Percentiles rank a stretch among this genome's conserved stretches.
Evolutionary conservation across 164 flowering plant genomes (phyloP).

Genomic region (Stephania japonica): DNA sequence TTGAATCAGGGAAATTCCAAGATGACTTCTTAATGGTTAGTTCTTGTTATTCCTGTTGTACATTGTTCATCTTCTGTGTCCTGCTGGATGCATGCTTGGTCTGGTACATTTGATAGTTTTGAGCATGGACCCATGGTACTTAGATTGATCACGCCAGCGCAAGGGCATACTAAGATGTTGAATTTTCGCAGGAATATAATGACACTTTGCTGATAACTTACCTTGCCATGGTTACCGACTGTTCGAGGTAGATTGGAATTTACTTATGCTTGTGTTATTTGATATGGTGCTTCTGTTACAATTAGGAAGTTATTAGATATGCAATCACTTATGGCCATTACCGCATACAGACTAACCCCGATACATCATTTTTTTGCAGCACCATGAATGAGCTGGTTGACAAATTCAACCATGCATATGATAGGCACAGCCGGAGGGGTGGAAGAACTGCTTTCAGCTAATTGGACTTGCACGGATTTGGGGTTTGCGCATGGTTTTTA

Average conservation of each 20-base stretch:
- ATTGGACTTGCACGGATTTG: neutral
- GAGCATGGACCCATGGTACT: conserved; percentile 3
- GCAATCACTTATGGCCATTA: no score
- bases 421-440: conserved; percentile 76
- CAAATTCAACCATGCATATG: conserved; percentile 89
- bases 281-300: neutral
- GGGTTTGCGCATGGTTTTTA: conserved; percentile 1
- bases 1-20: conserved; percentile 86
- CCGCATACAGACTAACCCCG: no score
- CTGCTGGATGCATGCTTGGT: neutral
- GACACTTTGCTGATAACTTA: conserved; percentile 79
- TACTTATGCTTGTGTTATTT: neutral
- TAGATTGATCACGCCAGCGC: neutral
- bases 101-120: neutral
- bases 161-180: neutral
- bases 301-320: neutral
- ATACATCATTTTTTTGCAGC: conserved; percentile 35
- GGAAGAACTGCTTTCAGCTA: conserved; percentile 75
- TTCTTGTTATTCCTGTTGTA: conserved; percentile 4
- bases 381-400: conserved; percentile 89
- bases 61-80: neutral
- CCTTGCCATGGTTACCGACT: conserved; percentile 90
- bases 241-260: conserved; percentile 64
- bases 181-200: conserved; percentile 70
- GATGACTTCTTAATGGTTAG: conserved; percentile 97